phyloP scores from a whole-genome alignment of 2,329 filamentous ascomycete genomes.

The Chalaropsis thielavioides region DNA sequence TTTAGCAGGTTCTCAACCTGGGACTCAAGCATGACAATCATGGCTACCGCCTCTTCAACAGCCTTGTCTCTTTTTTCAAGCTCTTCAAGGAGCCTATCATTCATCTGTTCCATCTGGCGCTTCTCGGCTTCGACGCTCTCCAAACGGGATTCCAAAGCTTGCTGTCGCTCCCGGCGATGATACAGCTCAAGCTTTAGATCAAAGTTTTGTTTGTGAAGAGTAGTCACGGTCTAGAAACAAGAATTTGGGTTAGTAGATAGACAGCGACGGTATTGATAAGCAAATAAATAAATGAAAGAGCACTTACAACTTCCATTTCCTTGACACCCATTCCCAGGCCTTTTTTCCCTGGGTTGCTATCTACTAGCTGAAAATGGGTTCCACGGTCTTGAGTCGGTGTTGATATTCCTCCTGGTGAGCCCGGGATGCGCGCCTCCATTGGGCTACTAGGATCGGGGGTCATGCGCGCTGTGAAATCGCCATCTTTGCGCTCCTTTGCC shows the following conservation, averaged over 20 bases:
- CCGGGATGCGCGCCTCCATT: slow-evolving; percentile 12
- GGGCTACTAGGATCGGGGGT: slow-evolving; percentile 13
- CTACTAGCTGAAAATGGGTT: slow-evolving; percentile 19
- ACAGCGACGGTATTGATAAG: slow-evolving; percentile 9
- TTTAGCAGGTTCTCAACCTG: slow-evolving; percentile 38
- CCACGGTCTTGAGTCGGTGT: slow-evolving; percentile 13
- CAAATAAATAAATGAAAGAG: not conserved
- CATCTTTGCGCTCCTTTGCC: slow-evolving; percentile 29
- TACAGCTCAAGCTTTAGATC: slow-evolving; percentile 60
- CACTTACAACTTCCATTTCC: slow-evolving; percentile 50
- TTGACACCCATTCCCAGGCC: slow-evolving; percentile 41
- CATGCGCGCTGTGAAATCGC: slow-evolving; percentile 17
- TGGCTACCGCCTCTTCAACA: slow-evolving; percentile 53
- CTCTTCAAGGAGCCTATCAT: slow-evolving; percentile 43
- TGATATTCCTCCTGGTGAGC: slow-evolving; percentile 12
- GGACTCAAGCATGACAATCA: slow-evolving; percentile 53
- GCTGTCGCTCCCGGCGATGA: slow-evolving; percentile 51
- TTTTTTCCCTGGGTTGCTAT: slow-evolving; percentile 32
- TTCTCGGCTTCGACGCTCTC: slow-evolving; percentile 40
- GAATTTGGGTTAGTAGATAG: slow-evolving; percentile 12
- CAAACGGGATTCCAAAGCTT: slow-evolving; percentile 42
- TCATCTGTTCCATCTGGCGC: slow-evolving; percentile 40
- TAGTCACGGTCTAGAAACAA: slow-evolving; percentile 43
- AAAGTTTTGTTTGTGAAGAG: slow-evolving; percentile 61
- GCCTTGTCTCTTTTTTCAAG: slow-evolving; percentile 55